Percentiles rank a stretch among this genome's conserved stretches.
These are phyloP conservation scores for Penicillium lagena DNA, from an alignment of 495 filamentous ascomycete species.

Conservation along the genomic window DNA sequence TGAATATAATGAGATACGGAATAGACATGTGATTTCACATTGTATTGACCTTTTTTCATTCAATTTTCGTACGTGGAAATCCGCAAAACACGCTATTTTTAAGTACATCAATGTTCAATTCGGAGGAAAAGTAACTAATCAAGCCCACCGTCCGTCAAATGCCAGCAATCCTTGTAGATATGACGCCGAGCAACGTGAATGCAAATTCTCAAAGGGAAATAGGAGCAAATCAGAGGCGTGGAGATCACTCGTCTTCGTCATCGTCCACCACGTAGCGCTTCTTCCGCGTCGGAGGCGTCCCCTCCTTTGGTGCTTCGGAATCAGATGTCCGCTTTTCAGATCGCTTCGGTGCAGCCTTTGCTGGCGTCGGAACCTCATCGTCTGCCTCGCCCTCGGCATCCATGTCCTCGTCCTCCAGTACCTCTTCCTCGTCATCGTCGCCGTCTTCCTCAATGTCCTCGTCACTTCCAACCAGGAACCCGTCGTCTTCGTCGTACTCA, in stretches of 20 bases:
- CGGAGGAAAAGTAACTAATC: neutral
- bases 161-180: neutral
- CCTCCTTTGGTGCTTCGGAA: slow-evolving; percentile 15
- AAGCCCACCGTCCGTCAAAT: neutral
- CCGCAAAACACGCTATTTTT: too few species aligned
- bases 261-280: slow-evolving; percentile 43
- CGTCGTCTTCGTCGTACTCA: slow-evolving; percentile 78
- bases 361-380: slow-evolving; percentile 16
- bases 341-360: slow-evolving; percentile 15
- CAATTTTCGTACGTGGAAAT: too few species aligned
- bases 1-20: too few species aligned
- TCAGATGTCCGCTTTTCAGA: slow-evolving; percentile 11
- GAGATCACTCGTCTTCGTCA: slow-evolving; percentile 36
- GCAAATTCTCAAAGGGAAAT: neutral
- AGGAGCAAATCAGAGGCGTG: neutral
- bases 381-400: slow-evolving; percentile 55
- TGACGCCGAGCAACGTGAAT: neutral
- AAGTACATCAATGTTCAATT: too few species aligned
- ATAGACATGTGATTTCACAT: too few species aligned
- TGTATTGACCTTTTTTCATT: too few species aligned
- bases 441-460: slow-evolving; percentile 57
- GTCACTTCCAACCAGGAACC: slow-evolving; percentile 69
- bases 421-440: slow-evolving; percentile 57
- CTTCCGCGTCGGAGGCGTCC: slow-evolving; percentile 35
- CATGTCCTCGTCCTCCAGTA: slow-evolving; percentile 52